These are phyloP conservation scores for Bipolaris oryzae DNA, from an alignment of 2,329 filamentous ascomycete genomes.

Conservation along the genomic window DNA sequence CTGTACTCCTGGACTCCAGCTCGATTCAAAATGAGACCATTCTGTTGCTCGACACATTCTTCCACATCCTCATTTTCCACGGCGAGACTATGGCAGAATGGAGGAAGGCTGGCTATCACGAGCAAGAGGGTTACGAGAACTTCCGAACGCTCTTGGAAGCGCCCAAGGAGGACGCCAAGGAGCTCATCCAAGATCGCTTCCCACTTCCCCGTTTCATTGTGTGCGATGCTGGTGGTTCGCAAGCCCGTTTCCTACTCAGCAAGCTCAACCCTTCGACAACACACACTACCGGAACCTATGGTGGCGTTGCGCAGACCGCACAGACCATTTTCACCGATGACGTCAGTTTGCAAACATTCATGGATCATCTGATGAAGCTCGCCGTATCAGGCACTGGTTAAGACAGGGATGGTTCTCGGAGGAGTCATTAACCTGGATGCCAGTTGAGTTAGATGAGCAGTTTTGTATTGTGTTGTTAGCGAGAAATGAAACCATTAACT, in stretches of 20 bases:
- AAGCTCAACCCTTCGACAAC: constrained; percentile 98
- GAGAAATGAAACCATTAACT: constrained; percentile 11
- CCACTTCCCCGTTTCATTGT: constrained; percentile 98
- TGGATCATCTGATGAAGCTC: constrained; percentile 98
- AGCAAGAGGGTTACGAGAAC: constrained; percentile 98
- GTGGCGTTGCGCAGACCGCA: constrained; percentile 84
- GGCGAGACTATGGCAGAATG: constrained; percentile 97
- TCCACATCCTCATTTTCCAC: constrained; percentile 99
- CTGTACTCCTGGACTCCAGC: constrained; percentile 93
- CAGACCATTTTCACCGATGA: constrained; percentile 99
- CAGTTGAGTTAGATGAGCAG: neutral
- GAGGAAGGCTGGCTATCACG: constrained; percentile 97
- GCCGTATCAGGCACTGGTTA: constrained; percentile 47
- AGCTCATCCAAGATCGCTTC: constrained; percentile 96
- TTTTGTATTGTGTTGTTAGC: constrained; percentile 13
- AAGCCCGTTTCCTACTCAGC: constrained; percentile 93
- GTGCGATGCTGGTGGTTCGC: constrained; percentile 96
- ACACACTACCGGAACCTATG: constrained; percentile 90
- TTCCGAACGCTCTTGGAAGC: constrained; percentile 86
- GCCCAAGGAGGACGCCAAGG: constrained; percentile 96
- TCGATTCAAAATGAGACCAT: constrained; percentile 95
- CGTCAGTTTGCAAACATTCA: constrained; percentile 96
- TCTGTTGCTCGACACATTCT: constrained; percentile 95
- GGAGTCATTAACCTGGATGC: neutral
- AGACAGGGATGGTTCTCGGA: neutral